Base-by-base conservation (phyloP, 257 asterid species). In the Solanum appendiculatum region DNA sequence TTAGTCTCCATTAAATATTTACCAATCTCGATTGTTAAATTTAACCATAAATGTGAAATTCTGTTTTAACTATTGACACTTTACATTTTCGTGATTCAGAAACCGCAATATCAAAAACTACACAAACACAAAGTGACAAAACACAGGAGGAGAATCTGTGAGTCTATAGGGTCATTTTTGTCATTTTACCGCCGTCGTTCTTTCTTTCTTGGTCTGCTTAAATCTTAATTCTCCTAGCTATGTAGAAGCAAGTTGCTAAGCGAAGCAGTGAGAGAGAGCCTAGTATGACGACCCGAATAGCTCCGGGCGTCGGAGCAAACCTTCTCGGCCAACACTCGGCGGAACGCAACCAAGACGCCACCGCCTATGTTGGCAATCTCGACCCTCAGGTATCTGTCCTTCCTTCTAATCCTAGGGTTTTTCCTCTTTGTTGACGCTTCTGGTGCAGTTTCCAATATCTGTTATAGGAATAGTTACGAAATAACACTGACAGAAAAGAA, bases 341-440 rank as follows among this genome's bases (percentile, higher is more conserved):
- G 87, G 99, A 96, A 94, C 96, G 98, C 88, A 96, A 96, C 94
- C 98, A 95, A 86, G 98, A 95, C 84, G 98, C 99, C 89, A 96
- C 99, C 90, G 97, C 97, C 63, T 95, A 95, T 90, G 98, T 94
- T 85, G 98, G 99, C 88, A 96, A 94, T 86, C 98, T 96, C 86
- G 98, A 96, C 83, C 91, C 95, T 86, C 95, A 93, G 82, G 98
- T 93, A 91, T 42, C 44, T 7, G 37, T 83, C 48, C 31, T 10
- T 33, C 36, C 13, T 84, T 60, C 31, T 69, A 85, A 69, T 86
- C 44, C 60, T 86, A 86, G 84, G 87, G 84, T 48, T 86, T 70
- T 23, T 70, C 72, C 69, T 85, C 5, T 74, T 31, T 34, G n/a
- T 69, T 20, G 12, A 68, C 75, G 23, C 39, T 68, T 68, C 3